A percentile compares a stretch with the other conserved stretches of the same genome.
phyloP scores from a whole-genome alignment of 2,329 filamentous ascomycete species.

The Clarireedia paspali region DNA sequence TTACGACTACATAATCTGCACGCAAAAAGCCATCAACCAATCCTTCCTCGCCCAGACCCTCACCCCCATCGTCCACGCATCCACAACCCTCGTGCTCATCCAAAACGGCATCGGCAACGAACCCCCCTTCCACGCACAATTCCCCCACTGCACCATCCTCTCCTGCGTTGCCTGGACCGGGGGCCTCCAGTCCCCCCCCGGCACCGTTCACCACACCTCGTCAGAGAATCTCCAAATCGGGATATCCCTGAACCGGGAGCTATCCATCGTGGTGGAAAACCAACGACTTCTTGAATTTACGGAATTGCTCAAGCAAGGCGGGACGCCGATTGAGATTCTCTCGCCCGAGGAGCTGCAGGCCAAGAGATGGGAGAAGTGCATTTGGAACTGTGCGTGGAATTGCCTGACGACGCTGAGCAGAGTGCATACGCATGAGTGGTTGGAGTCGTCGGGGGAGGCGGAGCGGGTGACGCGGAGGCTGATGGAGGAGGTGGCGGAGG shows the following conservation, averaged over 20 bases:
- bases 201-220: conserved; percentile 40
- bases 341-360: conserved; percentile 43
- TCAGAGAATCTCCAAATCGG: conserved; percentile 49
- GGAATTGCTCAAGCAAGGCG: conserved; percentile 33
- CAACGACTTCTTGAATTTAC: conserved; percentile 35
- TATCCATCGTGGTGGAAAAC: conserved; percentile 29
- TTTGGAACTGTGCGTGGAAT: conserved; percentile 55
- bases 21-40: conserved; percentile 45
- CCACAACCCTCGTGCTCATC: conserved; percentile 47
- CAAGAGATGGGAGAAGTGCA: conserved; percentile 50
- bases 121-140: conserved; percentile 40
- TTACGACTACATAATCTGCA: conserved; percentile 51
- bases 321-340: conserved; percentile 36
- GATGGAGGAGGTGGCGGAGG: conserved; percentile 44
- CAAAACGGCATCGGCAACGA: conserved; percentile 57
- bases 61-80: conserved; percentile 30
- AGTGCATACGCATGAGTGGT: conserved; percentile 43
- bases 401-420: conserved; percentile 48
- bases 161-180: conserved; percentile 50
- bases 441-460: conserved; percentile 38
- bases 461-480: conserved; percentile 44
- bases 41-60: conserved; percentile 31
- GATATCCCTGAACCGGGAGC: conserved; percentile 35
- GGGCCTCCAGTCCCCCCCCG: conserved; percentile 40
- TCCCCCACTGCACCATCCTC: conserved; percentile 43